These are phyloP conservation scores for Pittosporum tobira DNA, from an alignment of 129 eudicot genomes.

Conservation along the genomic window DNA sequence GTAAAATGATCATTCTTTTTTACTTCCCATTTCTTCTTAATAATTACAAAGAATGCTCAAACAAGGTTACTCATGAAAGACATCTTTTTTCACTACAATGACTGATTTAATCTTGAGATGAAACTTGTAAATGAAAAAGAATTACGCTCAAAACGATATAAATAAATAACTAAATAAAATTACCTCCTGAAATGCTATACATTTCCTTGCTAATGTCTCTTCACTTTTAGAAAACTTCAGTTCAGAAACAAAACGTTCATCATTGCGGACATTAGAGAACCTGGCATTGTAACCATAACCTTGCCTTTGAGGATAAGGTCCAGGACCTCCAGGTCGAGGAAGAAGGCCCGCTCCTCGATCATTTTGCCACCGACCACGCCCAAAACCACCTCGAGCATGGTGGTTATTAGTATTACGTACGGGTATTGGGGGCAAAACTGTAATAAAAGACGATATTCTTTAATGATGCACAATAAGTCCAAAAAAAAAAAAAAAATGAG, in stretches of 20 bases:
- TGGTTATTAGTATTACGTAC: slow-evolving; percentile 61
- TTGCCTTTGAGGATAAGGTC: slow-evolving; percentile 64
- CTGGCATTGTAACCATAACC: slow-evolving; percentile 52
- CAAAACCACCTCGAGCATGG: slow-evolving; percentile 61
- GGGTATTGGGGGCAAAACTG: slow-evolving; percentile 74
- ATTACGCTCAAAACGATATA: background rate
- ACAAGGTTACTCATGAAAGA: background rate
- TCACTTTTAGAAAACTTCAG: slow-evolving; percentile 91
- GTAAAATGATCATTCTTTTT: too few species aligned
- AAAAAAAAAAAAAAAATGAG: background rate
- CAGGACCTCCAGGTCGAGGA: slow-evolving; percentile 93
- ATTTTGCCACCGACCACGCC: slow-evolving; percentile 87
- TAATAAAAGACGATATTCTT: slow-evolving; percentile 6
- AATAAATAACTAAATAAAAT: background rate
- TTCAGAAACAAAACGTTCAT: slow-evolving; percentile 97
- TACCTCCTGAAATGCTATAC: slow-evolving; percentile 87
- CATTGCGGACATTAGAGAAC: slow-evolving; percentile 50
- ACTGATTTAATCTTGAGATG: background rate
- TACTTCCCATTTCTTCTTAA: too few species aligned
- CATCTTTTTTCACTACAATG: too few species aligned
- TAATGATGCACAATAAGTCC: background rate
- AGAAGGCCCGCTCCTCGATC: slow-evolving; percentile 92
- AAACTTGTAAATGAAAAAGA: background rate
- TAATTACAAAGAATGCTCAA: background rate
- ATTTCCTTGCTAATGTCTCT: slow-evolving; percentile 84